Evolutionary conservation across 176 grass and related monocot species (phyloP).

Genomic region (Miscanthus lutarioriparius): DNA sequence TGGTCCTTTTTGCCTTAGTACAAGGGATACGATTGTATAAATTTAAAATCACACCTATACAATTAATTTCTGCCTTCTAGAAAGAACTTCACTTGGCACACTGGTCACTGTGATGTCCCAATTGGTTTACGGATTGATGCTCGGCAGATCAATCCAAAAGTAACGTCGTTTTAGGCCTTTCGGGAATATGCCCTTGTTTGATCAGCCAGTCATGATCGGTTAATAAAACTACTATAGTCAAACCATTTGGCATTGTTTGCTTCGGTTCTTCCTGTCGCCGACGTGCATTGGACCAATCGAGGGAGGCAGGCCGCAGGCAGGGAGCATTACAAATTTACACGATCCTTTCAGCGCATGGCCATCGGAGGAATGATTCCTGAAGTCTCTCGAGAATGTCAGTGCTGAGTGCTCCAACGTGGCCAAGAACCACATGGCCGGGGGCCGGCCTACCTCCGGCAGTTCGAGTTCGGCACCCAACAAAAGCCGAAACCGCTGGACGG

Average conservation of each 20-base stretch:
- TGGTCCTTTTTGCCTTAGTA: background rate
- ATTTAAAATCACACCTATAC: background rate
- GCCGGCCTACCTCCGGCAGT: background rate
- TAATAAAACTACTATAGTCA: background rate
- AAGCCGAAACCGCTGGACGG: background rate
- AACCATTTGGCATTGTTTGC: background rate
- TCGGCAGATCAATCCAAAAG: background rate
- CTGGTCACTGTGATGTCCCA: background rate
- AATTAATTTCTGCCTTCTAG: background rate
- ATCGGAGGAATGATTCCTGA: slow-evolving; percentile 1
- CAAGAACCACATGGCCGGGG: background rate
- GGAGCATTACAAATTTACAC: background rate
- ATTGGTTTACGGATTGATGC: background rate
- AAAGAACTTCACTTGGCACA: background rate
- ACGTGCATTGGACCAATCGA: background rate
- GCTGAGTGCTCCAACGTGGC: background rate
- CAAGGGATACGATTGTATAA: background rate
- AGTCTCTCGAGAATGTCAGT: background rate
- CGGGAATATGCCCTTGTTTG: background rate
- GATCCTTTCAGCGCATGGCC: background rate
- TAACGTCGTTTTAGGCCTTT: background rate
- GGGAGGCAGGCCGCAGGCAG: background rate
- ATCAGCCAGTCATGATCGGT: background rate
- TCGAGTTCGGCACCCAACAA: background rate
- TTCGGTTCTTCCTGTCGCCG: background rate